A percentile compares a stretch with the other conserved stretches of the same genome.
Evolutionary conservation across 805 yeast species (phyloP).

Genomic region (Cyberlindnera meyerae): DNA sequence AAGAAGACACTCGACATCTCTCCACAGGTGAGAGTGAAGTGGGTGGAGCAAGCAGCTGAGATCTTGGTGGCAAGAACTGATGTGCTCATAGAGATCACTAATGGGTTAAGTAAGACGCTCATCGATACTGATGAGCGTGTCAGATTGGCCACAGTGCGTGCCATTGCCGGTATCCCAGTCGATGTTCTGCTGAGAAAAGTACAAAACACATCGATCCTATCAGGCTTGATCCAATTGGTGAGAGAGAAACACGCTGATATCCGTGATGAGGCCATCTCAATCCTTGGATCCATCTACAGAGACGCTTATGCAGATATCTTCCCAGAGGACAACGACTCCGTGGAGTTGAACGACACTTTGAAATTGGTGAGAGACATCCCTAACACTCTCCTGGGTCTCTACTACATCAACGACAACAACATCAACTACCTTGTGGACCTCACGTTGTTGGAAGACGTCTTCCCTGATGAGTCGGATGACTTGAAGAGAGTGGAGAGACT

Average conservation of each 20-base stretch:
- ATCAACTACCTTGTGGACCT: constrained; percentile 65
- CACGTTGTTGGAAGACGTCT: constrained; percentile 51
- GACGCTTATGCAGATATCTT: constrained; percentile 32
- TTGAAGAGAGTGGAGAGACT: constrained; percentile 48
- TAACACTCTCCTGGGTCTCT: constrained; percentile 53
- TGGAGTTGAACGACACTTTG: constrained; percentile 25
- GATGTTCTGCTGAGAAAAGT: constrained; percentile 43
- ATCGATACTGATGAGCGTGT: constrained; percentile 74
- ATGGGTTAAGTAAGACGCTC: constrained; percentile 61
- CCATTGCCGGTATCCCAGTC: constrained; percentile 44
- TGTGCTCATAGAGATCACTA: constrained; percentile 44
- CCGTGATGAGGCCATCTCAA: constrained; percentile 51
- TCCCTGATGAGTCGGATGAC: constrained; percentile 49
- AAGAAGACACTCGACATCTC: constrained; percentile 69
- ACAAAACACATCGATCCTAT: constrained; percentile 42
- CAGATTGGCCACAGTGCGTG: constrained; percentile 53
- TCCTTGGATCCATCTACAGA: constrained; percentile 53
- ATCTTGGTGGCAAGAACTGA: constrained; percentile 44
- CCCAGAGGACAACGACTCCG: constrained; percentile 15
- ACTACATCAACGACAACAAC: constrained; percentile 66
- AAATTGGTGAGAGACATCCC: constrained; percentile 47
- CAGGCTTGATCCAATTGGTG: constrained; percentile 54
- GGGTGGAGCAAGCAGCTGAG: constrained; percentile 58
- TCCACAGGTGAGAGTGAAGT: constrained; percentile 55
- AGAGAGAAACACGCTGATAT: constrained; percentile 69